A percentile compares a stretch with the other conserved stretches of the same genome.
phyloP scores from a whole-genome alignment of 177 flowering plant species.

The Vitis hybrid region DNA sequence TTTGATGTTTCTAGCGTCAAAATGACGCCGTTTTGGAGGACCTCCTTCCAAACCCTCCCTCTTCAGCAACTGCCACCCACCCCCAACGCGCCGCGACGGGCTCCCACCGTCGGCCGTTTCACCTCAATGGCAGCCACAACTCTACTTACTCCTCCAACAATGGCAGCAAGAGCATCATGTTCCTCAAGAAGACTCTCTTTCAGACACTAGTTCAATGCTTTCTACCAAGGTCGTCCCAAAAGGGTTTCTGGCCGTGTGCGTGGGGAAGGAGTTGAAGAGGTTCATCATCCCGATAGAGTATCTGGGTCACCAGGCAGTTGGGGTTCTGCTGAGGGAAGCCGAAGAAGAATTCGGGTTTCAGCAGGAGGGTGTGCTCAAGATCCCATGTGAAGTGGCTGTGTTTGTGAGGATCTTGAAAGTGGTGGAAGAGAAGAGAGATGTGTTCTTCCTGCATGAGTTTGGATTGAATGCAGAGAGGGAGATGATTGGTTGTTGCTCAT shows the following conservation, averaged over 20 bases:
- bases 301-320: conserved; percentile 65
- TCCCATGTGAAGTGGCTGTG: conserved; percentile 68
- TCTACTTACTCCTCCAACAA: neutral
- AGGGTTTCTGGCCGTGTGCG: conserved; percentile 79
- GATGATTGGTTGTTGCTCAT: conserved; percentile 30
- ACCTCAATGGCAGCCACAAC: neutral
- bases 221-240: conserved; percentile 51
- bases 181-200: conserved; percentile 72
- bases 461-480: conserved; percentile 31
- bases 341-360: conserved; percentile 92
- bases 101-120: no score
- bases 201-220: conserved; percentile 26
- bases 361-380: conserved; percentile 71
- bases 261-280: conserved; percentile 69
- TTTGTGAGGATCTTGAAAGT: conserved; percentile 69
- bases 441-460: conserved; percentile 27
- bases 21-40: no score
- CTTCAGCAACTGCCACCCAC: no score
- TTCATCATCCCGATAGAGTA: conserved; percentile 72
- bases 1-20: no score
- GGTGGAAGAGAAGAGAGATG: conserved; percentile 54
- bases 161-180: conserved; percentile 48
- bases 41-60: no score
- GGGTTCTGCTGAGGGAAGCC: conserved; percentile 60
- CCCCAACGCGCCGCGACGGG: no score